phyloP scores from a whole-genome alignment of 108 stramenopile species.

The Cyclostephanos tholiformis region DNA sequence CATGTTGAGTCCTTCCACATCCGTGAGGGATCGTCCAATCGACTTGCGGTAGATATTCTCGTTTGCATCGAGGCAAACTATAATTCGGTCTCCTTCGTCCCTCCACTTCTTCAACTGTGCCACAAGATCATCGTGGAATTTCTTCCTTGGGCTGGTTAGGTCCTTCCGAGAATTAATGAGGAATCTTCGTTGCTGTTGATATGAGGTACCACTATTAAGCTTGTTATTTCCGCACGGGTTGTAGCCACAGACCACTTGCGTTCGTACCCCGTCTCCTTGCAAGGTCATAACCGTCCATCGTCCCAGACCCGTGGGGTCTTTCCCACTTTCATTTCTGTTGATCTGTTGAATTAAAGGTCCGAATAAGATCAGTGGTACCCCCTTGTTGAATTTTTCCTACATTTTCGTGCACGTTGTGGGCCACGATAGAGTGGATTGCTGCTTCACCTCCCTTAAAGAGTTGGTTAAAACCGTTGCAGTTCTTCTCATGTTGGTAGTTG shows the following conservation, averaged over 20 bases:
- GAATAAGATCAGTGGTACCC: neutral
- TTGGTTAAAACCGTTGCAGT: constrained; percentile 1
- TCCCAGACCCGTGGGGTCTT: constrained; percentile 12
- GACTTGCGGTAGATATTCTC: neutral
- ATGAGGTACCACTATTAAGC: neutral
- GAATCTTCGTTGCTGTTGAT: neutral
- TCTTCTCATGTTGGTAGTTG: neutral
- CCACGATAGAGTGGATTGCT: neutral
- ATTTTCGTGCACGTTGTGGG: neutral
- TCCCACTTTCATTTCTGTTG: neutral
- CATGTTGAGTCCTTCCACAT: neutral
- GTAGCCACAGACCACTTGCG: neutral
- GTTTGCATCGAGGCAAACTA: neutral
- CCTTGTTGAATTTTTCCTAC: neutral
- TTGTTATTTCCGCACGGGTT: neutral
- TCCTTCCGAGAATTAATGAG: neutral
- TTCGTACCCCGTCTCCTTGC: neutral
- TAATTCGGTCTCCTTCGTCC: neutral
- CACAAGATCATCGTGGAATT: neutral
- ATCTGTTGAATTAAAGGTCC: neutral
- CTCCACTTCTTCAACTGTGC: neutral
- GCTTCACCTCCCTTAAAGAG: neutral
- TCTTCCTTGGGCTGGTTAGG: neutral
- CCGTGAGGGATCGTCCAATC: neutral
- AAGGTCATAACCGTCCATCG: constrained; percentile 7